Evolutionary conservation across 768 basidiomycete genomes (phyloP), one percentile per base, ranked within the genome.

Genomic region (Tulasnella sp.): DNA sequence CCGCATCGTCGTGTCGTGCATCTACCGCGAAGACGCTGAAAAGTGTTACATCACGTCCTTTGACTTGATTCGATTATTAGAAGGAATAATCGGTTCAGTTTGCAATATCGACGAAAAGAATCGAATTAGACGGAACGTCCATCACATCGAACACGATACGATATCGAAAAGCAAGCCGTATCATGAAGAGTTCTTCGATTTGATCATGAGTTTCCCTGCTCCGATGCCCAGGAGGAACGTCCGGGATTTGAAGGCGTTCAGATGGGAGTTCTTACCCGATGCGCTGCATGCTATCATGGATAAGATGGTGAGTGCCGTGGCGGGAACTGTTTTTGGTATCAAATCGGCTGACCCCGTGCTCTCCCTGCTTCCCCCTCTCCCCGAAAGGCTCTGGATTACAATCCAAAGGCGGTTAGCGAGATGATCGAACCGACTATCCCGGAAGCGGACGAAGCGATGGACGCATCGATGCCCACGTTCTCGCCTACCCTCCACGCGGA

Each of bases 71-170:
- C 93, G 91, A 82, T 87, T 99, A 38, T 89, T 99, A 73, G 94
- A 98, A 84, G 90, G 90, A 78, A 84, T 92, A 69, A 87, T 89
- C 52, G 93, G 91, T 64, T 84, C 85, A 3, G 87, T 91, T 71
- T 96, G 97, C 81, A 91, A 90, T 38, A 92, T 97, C 69, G 95
- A 97, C 83, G 97, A 98, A 86, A 98, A 97, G 87, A 98, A 98
- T 81, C 87, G 97, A 72, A 97, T 98, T 80, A 86, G 97, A 78
- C 88, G 96, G 76, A 99, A 99, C 83, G 85, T 99, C 38, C 96
- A 99, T 82, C 94, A 93, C 34, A 91, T 97, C 81, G 87, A 91
- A 72, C 97, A 97, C 0, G 91, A 89, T 74, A 97, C 96, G 0
- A 90, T 98, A 3, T 92, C 92, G 37, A 99, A 97, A 85, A 88